Conservation (phyloP, 345 rosid genomes). For the Brassica carinata region DNA sequence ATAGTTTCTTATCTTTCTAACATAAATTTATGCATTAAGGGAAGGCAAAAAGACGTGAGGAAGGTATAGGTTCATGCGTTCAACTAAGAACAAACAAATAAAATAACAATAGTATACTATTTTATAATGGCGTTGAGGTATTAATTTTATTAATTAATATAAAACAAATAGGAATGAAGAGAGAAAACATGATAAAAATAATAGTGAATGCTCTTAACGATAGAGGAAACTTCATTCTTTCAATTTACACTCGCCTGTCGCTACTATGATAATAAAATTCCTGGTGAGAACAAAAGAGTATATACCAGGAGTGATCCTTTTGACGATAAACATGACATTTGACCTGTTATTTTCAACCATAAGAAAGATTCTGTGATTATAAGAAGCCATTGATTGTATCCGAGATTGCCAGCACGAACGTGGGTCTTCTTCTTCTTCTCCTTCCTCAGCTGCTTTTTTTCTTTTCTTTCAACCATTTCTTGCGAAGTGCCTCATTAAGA, state of each 20-base stretch:
- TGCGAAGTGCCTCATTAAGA: not conserved
- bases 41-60: conserved; percentile 41
- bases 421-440: conserved; percentile 20
- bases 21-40: not conserved
- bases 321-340: conserved; percentile 1
- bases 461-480: not conserved
- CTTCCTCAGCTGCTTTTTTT: not conserved
- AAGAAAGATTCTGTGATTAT: conserved; percentile 39
- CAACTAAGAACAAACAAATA: conserved; percentile 20
- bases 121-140: conserved; percentile 26
- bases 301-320: conserved; percentile 41
- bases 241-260: conserved; percentile 34
- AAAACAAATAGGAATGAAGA: not conserved
- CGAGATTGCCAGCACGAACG: conserved; percentile 35
- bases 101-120: not conserved
- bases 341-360: conserved; percentile 3
- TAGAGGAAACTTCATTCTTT: not conserved
- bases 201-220: not conserved
- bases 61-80: conserved; percentile 32
- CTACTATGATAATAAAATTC: conserved; percentile 30
- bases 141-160: not conserved
- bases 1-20: not conserved
- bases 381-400: conserved; percentile 29
- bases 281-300: conserved; percentile 33
- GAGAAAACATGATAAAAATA: not conserved